phyloP scores from a whole-genome alignment of 257 asterid genomes.

The Przewalskia tangutica region DNA sequence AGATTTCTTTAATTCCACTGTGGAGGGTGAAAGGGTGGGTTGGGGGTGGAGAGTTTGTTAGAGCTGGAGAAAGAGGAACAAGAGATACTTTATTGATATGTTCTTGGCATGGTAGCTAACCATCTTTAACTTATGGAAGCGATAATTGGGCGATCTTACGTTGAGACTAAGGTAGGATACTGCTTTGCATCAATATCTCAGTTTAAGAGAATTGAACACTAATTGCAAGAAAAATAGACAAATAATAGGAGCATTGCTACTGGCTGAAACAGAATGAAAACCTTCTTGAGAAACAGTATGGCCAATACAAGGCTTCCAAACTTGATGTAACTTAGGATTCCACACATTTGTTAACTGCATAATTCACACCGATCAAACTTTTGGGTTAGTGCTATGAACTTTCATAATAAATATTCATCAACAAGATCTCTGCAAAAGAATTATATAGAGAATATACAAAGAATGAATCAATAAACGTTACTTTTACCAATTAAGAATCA shows the following conservation, averaged over 20 bases:
- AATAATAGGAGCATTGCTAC: neutral
- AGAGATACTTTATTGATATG: neutral
- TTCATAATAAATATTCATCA: neutral
- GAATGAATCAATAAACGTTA: neutral
- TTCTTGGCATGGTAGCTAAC: neutral
- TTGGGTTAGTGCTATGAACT: neutral
- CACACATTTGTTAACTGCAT: constrained; percentile 77
- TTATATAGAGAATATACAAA: neutral
- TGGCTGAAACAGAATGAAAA: constrained; percentile 11
- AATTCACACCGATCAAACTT: constrained; percentile 9
- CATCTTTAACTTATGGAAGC: neutral
- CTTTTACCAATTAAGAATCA: neutral
- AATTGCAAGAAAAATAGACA: neutral
- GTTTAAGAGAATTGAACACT: neutral
- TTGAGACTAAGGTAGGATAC: neutral
- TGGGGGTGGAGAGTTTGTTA: neutral
- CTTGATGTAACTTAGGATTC: constrained; percentile 68
- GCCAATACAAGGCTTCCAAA: constrained; percentile 86
- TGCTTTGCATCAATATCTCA: neutral
- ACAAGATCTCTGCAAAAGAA: neutral
- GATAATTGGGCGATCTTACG: neutral
- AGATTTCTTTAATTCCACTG: neutral
- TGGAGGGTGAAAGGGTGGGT: neutral
- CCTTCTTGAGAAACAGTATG: constrained; percentile 64
- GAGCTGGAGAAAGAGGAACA: neutral